A percentile compares a stretch with the other conserved stretches of the same genome.
phyloP scores from a whole-genome alignment of 2,329 filamentous ascomycete genomes.

The Tolypocladium tundrense region DNA sequence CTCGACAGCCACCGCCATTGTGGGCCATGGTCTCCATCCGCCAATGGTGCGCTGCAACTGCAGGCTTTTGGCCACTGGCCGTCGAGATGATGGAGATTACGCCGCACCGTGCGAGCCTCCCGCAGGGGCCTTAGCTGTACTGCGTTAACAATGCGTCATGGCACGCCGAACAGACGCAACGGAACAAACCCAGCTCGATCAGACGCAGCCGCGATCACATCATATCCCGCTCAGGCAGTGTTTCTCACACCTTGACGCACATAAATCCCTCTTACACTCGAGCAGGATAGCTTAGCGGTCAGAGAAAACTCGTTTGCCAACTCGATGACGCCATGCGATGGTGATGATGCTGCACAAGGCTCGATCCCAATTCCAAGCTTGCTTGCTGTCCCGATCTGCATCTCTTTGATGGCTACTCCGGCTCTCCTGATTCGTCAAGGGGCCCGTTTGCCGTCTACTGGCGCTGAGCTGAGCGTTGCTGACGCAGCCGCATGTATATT shows the following conservation, averaged over 20 bases:
- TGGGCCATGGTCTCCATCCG: neutral
- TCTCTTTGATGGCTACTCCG: neutral
- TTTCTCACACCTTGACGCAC: neutral
- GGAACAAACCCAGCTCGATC: neutral
- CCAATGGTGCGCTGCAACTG: slow-evolving; percentile 1
- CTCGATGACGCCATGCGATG: neutral
- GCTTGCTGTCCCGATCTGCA: neutral
- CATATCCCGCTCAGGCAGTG: neutral
- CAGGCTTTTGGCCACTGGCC: neutral
- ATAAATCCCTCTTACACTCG: neutral
- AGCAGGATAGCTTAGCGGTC: neutral
- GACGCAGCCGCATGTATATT: neutral
- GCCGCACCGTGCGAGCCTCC: slow-evolving; percentile 4
- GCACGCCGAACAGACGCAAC: neutral
- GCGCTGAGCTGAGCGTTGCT: neutral
- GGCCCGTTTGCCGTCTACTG: neutral
- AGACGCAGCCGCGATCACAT: slow-evolving; percentile 1
- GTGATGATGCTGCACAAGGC: neutral
- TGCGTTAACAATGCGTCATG: neutral
- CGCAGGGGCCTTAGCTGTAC: neutral
- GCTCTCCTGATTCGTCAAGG: neutral
- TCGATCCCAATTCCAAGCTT: neutral
- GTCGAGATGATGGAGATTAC: slow-evolving; percentile 3
- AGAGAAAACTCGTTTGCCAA: neutral
- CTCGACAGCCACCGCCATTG: slow-evolving; percentile 2